Percentiles rank a stretch among this genome's conserved stretches.
Conservation (phyloP, 352 stramenopile species). For the Pythium dissotocum region DNA sequence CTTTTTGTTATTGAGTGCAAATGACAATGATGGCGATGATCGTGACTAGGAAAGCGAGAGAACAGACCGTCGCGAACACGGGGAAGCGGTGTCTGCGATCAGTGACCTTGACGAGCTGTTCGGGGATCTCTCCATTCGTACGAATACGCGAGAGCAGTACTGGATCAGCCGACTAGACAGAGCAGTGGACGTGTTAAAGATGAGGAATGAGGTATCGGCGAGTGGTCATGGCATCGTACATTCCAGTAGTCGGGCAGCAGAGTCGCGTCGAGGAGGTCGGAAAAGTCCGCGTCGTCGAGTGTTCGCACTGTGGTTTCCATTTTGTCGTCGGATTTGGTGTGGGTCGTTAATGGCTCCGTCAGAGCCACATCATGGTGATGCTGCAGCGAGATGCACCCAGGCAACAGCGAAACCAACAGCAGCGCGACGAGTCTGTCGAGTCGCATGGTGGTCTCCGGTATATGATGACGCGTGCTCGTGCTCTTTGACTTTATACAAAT, state of each 20-base stretch:
- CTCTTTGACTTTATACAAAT: not conserved
- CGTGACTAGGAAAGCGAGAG: slow-evolving; percentile 58
- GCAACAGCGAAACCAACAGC: not conserved
- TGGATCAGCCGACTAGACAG: not conserved
- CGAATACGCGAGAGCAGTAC: slow-evolving; percentile 26
- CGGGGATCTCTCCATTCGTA: slow-evolving; percentile 57
- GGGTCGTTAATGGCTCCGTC: not conserved
- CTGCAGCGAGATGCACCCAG: not conserved
- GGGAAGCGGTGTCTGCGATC: slow-evolving; percentile 66
- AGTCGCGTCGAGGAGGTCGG: slow-evolving; percentile 33
- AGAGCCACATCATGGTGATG: not conserved
- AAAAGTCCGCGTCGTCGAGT: not conserved
- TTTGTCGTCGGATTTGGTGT: not conserved
- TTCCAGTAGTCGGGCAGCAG: slow-evolving; percentile 64
- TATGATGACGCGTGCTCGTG: not conserved
- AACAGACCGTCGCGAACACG: slow-evolving; percentile 72
- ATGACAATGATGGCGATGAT: slow-evolving; percentile 70
- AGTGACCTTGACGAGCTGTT: slow-evolving; percentile 79
- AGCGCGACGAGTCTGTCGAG: not conserved
- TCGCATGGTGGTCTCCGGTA: not conserved
- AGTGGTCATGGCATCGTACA: slow-evolving; percentile 9
- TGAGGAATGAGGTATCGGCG: no score
- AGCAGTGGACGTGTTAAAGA: not conserved
- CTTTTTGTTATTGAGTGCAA: slow-evolving; percentile 40
- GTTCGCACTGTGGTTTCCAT: not conserved